Percentiles rank a stretch among this genome's conserved stretches.
These are phyloP conservation scores for Aspergillus ruber DNA, from an alignment of 2,329 filamentous ascomycete species.

Conservation along the genomic window DNA sequence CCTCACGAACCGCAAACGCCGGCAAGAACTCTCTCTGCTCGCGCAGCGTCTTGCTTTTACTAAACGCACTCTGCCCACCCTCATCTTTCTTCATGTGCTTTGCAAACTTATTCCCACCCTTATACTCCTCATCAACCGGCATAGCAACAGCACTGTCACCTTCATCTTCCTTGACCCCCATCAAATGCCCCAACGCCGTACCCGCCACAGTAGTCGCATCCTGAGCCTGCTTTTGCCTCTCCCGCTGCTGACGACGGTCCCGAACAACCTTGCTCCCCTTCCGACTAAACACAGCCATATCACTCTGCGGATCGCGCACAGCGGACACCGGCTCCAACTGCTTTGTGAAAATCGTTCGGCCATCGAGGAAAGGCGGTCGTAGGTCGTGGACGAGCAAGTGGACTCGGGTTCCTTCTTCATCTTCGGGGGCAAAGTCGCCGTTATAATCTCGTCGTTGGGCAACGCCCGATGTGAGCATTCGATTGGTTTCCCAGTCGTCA, in stretches of 20 bases:
- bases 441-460: constrained; percentile 80
- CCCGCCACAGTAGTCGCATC: constrained; percentile 90
- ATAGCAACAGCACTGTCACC: constrained; percentile 76
- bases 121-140: constrained; percentile 64
- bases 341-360: constrained; percentile 92
- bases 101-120: constrained; percentile 71
- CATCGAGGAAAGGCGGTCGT: constrained; percentile 89
- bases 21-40: constrained; percentile 92
- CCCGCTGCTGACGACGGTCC: constrained; percentile 83
- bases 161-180: constrained; percentile 89
- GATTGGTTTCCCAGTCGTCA: constrained; percentile 97
- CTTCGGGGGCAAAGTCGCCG: constrained; percentile 71
- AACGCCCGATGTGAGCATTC: constrained; percentile 94
- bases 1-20: constrained; percentile 92
- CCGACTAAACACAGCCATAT: constrained; percentile 96
- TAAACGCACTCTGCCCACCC: constrained; percentile 79
- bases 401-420: constrained; percentile 81
- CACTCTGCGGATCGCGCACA: constrained; percentile 87
- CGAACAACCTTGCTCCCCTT: constrained; percentile 92
- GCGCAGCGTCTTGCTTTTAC: constrained; percentile 78
- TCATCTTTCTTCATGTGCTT: constrained; percentile 83
- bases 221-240: constrained; percentile 88
- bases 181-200: constrained; percentile 85
- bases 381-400: constrained; percentile 92
- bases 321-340: constrained; percentile 92